These are phyloP conservation scores for Chalara sp. DNA, from an alignment of 2,329 filamentous ascomycete species.

Conservation along the genomic window DNA sequence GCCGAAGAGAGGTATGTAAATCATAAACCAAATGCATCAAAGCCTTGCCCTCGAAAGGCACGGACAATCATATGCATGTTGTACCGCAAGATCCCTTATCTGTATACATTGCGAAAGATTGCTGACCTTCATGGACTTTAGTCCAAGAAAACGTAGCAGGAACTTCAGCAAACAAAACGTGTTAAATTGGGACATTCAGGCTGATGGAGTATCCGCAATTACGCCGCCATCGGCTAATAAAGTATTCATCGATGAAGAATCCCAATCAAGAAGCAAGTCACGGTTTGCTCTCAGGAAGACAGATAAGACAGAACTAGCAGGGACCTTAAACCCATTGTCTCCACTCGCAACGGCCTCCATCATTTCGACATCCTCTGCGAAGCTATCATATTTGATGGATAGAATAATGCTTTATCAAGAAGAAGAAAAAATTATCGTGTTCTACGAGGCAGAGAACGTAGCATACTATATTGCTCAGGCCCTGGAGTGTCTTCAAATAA, in stretches of 20 bases:
- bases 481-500: conserved; percentile 64
- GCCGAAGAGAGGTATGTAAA: conserved; percentile 1
- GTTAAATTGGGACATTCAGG: too few species aligned
- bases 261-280: conserved; percentile 1
- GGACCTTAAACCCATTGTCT: conserved; percentile 11
- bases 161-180: too few species aligned
- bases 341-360: conserved; percentile 35
- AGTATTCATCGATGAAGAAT: background rate
- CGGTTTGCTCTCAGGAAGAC: conserved; percentile 15
- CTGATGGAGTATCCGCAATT: background rate
- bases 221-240: background rate
- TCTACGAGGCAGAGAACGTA: conserved; percentile 83
- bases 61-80: too few species aligned
- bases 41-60: background rate
- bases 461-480: conserved; percentile 81
- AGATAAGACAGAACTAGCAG: conserved; percentile 15
- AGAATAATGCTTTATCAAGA: conserved; percentile 60
- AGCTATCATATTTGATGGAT: conserved; percentile 79
- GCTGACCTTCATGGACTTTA: too few species aligned
- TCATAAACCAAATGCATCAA: conserved; percentile 9
- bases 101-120: too few species aligned
- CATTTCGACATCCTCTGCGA: conserved; percentile 77
- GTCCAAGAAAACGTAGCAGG: too few species aligned
- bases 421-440: conserved; percentile 81
- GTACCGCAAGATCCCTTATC: too few species aligned